Percentiles rank a stretch among this genome's conserved stretches.
Evolutionary conservation across 73 alveolate genomes (phyloP).

Genomic region (Uronychia setigera): DNA sequence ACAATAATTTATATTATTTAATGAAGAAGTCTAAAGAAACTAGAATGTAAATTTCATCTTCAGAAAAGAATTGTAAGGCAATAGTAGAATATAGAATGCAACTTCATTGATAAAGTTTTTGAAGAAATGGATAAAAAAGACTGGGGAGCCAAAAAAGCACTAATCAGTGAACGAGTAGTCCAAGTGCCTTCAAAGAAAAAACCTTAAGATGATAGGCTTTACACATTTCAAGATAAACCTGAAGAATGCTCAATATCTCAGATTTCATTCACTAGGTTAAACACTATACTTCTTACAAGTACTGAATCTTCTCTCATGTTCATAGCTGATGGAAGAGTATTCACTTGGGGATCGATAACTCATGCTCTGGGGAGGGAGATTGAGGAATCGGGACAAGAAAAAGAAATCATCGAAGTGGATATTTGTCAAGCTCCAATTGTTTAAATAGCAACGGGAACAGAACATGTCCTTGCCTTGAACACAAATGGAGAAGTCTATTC

Average conservation of each 20-base stretch:
- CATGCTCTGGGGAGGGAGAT: slow-evolving; percentile 52
- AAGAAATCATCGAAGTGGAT: slow-evolving; percentile 52
- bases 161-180: no score
- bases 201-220: not conserved
- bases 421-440: slow-evolving; percentile 20
- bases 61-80: no score
- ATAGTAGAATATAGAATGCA: no score
- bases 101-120: no score
- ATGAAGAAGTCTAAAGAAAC: no score
- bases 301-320: not conserved
- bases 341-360: slow-evolving; percentile 68
- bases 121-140: no score
- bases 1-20: no score
- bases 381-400: slow-evolving; percentile 32
- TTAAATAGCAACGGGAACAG: slow-evolving; percentile 64
- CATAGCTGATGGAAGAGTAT: slow-evolving; percentile 58
- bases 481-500: slow-evolving; percentile 70
- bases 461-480: slow-evolving; percentile 77
- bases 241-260: slow-evolving; percentile 45
- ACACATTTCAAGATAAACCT: slow-evolving; percentile 15
- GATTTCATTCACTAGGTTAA: slow-evolving; percentile 43
- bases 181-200: no score
- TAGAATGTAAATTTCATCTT: no score
- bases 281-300: slow-evolving; percentile 29
- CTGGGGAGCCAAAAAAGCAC: no score